phyloP scores from a whole-genome alignment of 1,284 basidiomycete genomes.

The Phellopilus nigrolimitatus region DNA sequence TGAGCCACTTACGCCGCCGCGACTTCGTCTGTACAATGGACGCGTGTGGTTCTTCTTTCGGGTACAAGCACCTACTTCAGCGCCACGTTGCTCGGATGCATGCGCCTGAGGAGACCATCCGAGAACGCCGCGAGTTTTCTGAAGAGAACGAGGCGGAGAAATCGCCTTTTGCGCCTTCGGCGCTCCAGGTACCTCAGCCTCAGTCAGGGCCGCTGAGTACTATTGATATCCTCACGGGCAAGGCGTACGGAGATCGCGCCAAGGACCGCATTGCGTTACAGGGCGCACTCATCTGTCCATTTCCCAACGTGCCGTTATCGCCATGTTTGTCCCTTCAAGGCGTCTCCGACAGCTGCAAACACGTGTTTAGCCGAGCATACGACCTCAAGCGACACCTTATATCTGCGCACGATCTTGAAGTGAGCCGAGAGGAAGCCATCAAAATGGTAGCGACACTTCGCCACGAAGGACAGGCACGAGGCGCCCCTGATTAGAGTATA shows the following conservation, averaged over 20 bases:
- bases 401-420: conserved; percentile 57
- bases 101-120: conserved; percentile 18
- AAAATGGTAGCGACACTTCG: conserved; percentile 42
- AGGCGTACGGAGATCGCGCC: conserved; percentile 45
- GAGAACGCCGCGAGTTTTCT: conserved; percentile 21
- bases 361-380: conserved; percentile 77
- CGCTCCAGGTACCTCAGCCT: background rate
- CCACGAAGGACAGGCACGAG: background rate
- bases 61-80: conserved; percentile 78
- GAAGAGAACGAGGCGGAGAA: conserved; percentile 20
- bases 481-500: background rate
- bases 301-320: conserved; percentile 41
- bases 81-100: conserved; percentile 65
- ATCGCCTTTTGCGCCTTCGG: background rate
- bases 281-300: conserved; percentile 53
- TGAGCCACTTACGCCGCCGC: conserved; percentile 67
- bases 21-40: conserved; percentile 56
- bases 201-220: conserved; percentile 25
- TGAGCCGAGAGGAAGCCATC: conserved; percentile 57
- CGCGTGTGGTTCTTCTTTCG: conserved; percentile 59
- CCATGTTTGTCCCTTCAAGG: conserved; percentile 9
- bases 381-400: conserved; percentile 78
- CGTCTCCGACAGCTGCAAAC: conserved; percentile 45
- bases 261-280: conserved; percentile 33
- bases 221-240: conserved; percentile 67